Base-by-base conservation (phyloP, 2,329 filamentous ascomycete genomes). In the Lecanicillium sp. region DNA sequence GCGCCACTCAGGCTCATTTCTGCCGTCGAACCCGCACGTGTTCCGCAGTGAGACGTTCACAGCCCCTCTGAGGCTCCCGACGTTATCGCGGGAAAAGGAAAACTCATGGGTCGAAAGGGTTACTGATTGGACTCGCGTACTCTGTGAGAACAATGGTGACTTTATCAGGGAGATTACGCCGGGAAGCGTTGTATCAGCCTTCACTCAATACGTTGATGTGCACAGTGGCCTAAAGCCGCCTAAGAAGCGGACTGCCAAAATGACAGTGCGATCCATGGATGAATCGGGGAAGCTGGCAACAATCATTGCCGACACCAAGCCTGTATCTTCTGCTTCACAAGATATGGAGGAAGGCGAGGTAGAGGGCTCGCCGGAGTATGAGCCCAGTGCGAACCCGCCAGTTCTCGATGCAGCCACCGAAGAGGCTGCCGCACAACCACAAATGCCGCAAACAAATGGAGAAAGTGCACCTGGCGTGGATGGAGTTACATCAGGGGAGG, bases 171-270 rank as follows among this genome's bases (percentile, higher is more conserved):
- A 43, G 25, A 50, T 61, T 14, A 55, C 51, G 2, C 45, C 53
- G 6, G 33, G 20, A 2, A 27, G 58, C 19, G 41, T 48, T 6
- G 37, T 47, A 17, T 48, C 48, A 13, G 58, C 53, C 11, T 62
- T 56, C 41, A 37, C 37, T 13, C 45, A 54, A 34, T 62, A 58
- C 42, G 40, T 63, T 19, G 54, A 61, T 11, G 37, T 47, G 5
- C 33, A 54, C 29, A 56, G 51, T 12, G 51, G 49, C 11, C 36
- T 63, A 30, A 58, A 58, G 31, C 18, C 33, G 37, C 42, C 42
- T n/a, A 60, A 59, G 44, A 55, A 47, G 34, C 48, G 46, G 35
- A 53, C 45, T 14, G 58, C 57, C 2, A 61, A 51, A 42, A 49
- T 51, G 39, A 52, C 54, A 5, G 49, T 52, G 6, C 53, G 49